Conservation (phyloP, 2,329 filamentous ascomycete species). For the Neofusicoccum sp. region DNA sequence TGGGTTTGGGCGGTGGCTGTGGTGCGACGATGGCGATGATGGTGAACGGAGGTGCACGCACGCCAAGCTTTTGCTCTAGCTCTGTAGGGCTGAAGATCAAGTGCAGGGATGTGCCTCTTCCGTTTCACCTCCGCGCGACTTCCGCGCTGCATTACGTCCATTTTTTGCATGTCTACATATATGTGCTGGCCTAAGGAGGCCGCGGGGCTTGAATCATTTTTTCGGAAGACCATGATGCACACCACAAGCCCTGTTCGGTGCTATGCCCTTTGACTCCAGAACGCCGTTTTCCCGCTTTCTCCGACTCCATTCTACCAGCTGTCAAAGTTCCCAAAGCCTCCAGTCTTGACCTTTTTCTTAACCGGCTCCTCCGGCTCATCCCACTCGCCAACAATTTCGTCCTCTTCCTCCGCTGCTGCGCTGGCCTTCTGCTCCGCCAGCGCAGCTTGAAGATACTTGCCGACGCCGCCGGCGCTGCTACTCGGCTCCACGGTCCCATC, state of each 20-base stretch:
- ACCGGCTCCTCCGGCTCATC: slow-evolving; percentile 60
- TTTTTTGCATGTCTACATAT: slow-evolving; percentile 5
- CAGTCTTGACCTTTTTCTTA: slow-evolving; percentile 77
- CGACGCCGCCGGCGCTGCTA: slow-evolving; percentile 59
- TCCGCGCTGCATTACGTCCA: neutral
- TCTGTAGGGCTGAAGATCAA: slow-evolving; percentile 15
- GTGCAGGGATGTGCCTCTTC: neutral
- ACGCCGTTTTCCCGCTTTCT: neutral
- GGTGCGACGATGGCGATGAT: neutral
- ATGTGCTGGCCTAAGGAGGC: too few species aligned
- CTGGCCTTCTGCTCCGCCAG: slow-evolving; percentile 39
- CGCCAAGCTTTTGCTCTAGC: slow-evolving; percentile 17
- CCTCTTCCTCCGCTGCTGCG: slow-evolving; percentile 43
- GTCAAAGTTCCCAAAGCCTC: slow-evolving; percentile 94
- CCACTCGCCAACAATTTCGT: slow-evolving; percentile 61
- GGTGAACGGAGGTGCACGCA: slow-evolving; percentile 1
- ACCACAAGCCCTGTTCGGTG: neutral
- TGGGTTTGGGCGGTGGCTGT: neutral
- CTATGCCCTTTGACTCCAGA: neutral
- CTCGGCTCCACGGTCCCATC: slow-evolving; percentile 62
- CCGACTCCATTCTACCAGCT: slow-evolving; percentile 63
- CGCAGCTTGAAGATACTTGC: slow-evolving; percentile 79
- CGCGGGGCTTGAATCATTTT: too few species aligned
- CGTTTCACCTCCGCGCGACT: neutral
- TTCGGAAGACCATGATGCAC: neutral